Evolutionary conservation across 225 moss, liverwort and hornwort genomes (phyloP), one percentile per base, ranked within the genome.

Genomic region (Physcomitrium patens): DNA sequence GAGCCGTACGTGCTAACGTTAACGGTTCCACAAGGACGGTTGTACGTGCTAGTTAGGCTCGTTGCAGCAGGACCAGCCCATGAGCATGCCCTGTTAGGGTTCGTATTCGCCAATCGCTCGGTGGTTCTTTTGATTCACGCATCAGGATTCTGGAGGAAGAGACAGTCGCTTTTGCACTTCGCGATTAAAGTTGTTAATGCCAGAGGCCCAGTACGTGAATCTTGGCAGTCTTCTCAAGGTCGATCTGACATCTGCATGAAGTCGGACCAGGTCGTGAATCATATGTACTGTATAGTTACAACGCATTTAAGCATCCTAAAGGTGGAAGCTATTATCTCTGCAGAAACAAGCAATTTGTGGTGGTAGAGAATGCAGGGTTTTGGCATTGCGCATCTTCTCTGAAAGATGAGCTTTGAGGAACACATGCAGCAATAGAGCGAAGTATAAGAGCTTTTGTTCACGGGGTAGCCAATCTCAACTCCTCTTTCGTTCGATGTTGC

Each of bases 361-460:
- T 79, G 14, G 86, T 91, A 50, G 86, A 91, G 68, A 91, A 91
- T 75, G 88, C 88, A 47, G 89, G 91, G 20, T 89, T 91, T 64
- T 91, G 88, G 91, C 78, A 89, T 50, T 91, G 88, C 88, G 86
- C 88, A 42, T 91, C 86, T 43, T 73, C 84, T 60, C 82, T 91
- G 15, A 86, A 83, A 44, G 86, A 89, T 76, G 60, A 82, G 71
- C 68, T 86, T 52, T 63, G 86, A 28, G 84, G 84, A 45, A 56
- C 77, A 49, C 74, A 85, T 41, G 88, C 80, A 31, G 86, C 86
- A 43, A 89, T 91, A 81, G 91, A 91, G 48, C 80, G 88, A 3
- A 91, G 85, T 52, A 88, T 88, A 88, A 77, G 91, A 77, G 91
- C 88, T 28, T 91, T 91, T 75, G 88, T 88, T 11, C 89, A 80